Evolutionary conservation across 352 stramenopile species (phyloP), one percentile per base, ranked within the genome.

Genomic region (Peronospora farinosa): DNA sequence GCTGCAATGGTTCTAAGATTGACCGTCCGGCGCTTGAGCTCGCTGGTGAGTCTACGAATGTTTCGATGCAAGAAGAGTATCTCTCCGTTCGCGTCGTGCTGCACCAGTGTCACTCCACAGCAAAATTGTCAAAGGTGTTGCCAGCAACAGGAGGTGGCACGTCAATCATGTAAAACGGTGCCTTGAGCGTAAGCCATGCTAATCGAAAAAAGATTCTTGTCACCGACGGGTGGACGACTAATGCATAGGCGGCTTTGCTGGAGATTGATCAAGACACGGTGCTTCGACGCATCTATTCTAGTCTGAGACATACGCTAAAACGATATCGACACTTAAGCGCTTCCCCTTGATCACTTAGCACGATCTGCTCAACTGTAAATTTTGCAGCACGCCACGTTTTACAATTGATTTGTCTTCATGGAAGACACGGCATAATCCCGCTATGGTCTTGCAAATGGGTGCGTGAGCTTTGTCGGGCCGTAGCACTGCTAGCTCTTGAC

Each of bases 191-290:
- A 11, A 80, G 58, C 74, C 74, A 85, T 10, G 74, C 72, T 13
- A 83, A 57, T 0, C 74, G 72, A 41, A 83, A 85, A n/a, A 2
- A 85, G 62, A 37, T 85, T 72, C 17, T 85, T 85, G 63, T 85
- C 74, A 5, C 74, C 74, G 32, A n/a, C n/a, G n/a, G n/a, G n/a
- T n/a, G n/a, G n/a, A n/a, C n/a, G n/a, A n/a, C n/a, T n/a, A n/a
- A n/a, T n/a, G n/a, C n/a, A n/a, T n/a, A n/a, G n/a, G n/a, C n/a
- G n/a, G n/a, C n/a, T n/a, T n/a, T n/a, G n/a, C n/a, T n/a, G n/a
- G n/a, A n/a, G n/a, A n/a, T n/a, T n/a, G n/a, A n/a, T n/a, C n/a
- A n/a, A n/a, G n/a, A n/a, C n/a, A n/a, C n/a, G n/a, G n/a, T n/a
- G n/a, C n/a, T n/a, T n/a, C n/a, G n/a, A n/a, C n/a, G n/a, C n/a